Conservation (phyloP, 192 early-diverging fungal genomes). For the Umbelopsis vinacea region DNA sequence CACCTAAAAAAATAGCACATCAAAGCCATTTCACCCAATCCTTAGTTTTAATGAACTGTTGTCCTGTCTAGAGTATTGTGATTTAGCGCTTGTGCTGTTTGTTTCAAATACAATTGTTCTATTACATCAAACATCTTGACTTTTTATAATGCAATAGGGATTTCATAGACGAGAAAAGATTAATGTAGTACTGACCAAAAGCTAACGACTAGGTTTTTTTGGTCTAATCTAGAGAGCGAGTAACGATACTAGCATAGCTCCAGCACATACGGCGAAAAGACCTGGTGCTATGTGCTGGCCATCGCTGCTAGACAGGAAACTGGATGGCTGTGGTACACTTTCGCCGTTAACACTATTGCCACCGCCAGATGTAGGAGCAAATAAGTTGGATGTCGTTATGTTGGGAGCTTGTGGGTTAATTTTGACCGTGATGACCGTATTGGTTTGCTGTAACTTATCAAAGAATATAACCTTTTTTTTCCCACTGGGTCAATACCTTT, state of each 20-base stretch:
- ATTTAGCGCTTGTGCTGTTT: slow-evolving; percentile 1
- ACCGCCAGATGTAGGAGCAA: background rate
- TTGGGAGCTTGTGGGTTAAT: background rate
- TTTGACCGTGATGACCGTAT: background rate
- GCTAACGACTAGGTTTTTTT: no score
- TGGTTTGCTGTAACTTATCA: background rate
- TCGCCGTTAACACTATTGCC: background rate
- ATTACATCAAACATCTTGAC: background rate
- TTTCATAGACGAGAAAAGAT: no score
- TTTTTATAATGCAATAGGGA: background rate
- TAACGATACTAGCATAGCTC: background rate
- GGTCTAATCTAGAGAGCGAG: background rate
- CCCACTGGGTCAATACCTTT: background rate
- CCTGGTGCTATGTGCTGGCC: background rate
- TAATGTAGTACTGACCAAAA: no score
- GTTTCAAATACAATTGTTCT: slow-evolving; percentile 5
- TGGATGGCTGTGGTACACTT: background rate
- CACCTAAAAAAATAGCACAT: background rate
- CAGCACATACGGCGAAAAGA: background rate
- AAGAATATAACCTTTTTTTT: background rate
- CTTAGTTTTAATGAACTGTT: background rate
- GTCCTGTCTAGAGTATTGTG: slow-evolving; percentile 5
- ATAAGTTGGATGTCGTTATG: background rate
- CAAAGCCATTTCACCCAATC: background rate
- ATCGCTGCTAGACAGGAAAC: background rate